phyloP scores from a whole-genome alignment of 1,284 basidiomycete species.

The Irpex lacteus region DNA sequence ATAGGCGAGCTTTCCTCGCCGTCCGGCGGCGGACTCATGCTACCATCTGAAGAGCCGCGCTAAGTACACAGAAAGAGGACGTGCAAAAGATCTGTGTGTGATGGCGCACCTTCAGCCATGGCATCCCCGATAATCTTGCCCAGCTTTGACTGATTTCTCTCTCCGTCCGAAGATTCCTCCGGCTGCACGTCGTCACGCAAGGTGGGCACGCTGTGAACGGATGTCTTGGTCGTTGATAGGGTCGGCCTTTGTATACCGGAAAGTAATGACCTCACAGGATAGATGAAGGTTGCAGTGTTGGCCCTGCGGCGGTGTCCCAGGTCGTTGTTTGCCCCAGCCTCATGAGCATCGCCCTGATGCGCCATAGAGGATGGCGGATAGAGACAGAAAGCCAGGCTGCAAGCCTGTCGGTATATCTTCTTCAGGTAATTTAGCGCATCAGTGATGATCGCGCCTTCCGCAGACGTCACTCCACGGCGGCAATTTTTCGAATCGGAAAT shows the following conservation, averaged over 20 bases:
- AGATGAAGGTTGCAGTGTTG: constrained; percentile 23
- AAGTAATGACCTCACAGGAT: constrained; percentile 32
- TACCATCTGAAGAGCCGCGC: neutral
- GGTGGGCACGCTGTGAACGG: constrained; percentile 8
- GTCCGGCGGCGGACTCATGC: neutral
- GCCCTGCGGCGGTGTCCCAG: neutral
- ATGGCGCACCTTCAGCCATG: neutral
- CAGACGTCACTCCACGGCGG: neutral
- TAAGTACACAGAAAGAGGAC: neutral
- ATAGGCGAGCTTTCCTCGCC: neutral
- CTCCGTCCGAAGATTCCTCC: neutral
- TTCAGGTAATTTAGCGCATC: neutral
- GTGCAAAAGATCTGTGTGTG: neutral
- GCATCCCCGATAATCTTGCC: neutral
- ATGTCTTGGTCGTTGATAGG: neutral
- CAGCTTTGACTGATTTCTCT: neutral
- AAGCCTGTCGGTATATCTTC: neutral
- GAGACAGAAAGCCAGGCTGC: neutral
- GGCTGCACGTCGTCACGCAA: constrained; percentile 1
- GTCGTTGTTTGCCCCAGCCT: neutral
- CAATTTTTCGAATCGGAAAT: neutral
- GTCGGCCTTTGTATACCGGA: constrained; percentile 26
- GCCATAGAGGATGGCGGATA: neutral
- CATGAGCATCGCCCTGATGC: neutral
- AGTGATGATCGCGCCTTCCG: neutral